Base-by-base conservation (phyloP, 176 grass and related monocot species). In the Eleusine indica region DNA sequence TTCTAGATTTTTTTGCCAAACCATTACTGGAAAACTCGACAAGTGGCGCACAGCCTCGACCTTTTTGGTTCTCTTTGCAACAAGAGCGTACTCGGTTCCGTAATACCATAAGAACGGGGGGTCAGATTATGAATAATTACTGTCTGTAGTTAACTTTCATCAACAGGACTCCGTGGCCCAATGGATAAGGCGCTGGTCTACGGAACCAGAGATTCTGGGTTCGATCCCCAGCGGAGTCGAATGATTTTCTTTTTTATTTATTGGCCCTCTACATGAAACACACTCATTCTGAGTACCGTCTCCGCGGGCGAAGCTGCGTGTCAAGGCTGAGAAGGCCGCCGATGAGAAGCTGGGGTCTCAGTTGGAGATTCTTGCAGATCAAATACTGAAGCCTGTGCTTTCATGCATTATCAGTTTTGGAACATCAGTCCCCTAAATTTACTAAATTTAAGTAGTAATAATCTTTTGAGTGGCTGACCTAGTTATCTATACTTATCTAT, bases 121-220 rank as follows among this genome's bases (percentile, higher is more conserved):
- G 25, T 25, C 25, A 25, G 25, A 25, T 25, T 25, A 25, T 25
- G 25, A 25, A 25, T 25, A 25, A 25, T 25, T 25, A 25, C 0
- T 25, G 25, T 25, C 25, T 25, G 41, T 43, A 43, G 41, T 43
- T 43, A 4, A 43, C 41, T 43, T 3, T 7, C 42, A 46, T 9
- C 44, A 47, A 10, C 9, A 57, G 0, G 89, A 92, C 89, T 95
- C 91, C 85, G 82, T 95, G 93, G 93, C 95, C 95, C 96, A 95
- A 94, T 94, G 96, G 93, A 94, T 92, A 94, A 92, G 91, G 91
- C 91, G 91, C 91, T 95, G 96, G 91, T 95, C 89, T 93, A 98
- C 91, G 93, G 78, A 98, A 95, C 89, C 93, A 98, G 96, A 98
- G 87, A 98, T 98, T 98, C 89, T 98, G 93, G 91, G 96, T 98